phyloP scores from a whole-genome alignment of 1,139 yeast species.

The Nakaseomyces delphensis region DNA sequence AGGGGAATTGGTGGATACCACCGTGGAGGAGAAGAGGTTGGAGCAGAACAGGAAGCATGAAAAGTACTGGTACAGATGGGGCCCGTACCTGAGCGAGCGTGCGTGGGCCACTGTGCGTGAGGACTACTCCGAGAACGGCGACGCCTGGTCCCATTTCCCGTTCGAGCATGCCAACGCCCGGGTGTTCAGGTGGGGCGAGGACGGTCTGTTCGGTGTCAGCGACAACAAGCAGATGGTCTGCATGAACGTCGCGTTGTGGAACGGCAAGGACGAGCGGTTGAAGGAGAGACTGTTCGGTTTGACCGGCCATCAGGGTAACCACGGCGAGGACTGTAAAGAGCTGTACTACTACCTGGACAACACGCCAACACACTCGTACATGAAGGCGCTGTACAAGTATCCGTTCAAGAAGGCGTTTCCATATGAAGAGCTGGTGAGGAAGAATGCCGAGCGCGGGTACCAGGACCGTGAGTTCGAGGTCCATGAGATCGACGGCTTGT shows the following conservation, averaged over 20 bases:
- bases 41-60: conserved; percentile 45
- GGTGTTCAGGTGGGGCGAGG: conserved; percentile 91
- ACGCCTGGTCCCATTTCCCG: conserved; percentile 86
- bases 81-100: conserved; percentile 80
- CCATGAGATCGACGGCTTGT: conserved; percentile 21
- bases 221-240: conserved; percentile 76
- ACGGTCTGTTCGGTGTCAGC: conserved; percentile 83
- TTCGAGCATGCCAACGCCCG: conserved; percentile 76
- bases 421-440: conserved; percentile 61
- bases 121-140: conserved; percentile 76
- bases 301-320: conserved; percentile 87
- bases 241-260: conserved; percentile 78
- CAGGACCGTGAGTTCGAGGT: conserved; percentile 47
- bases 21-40: conserved; percentile 61
- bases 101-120: conserved; percentile 94
- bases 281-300: conserved; percentile 83
- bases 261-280: conserved; percentile 72
- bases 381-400: conserved; percentile 84
- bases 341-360: conserved; percentile 77
- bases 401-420: conserved; percentile 72
- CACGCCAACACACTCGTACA: conserved; percentile 85
- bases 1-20: conserved; percentile 28
- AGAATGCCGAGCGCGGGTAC: conserved; percentile 42
- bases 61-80: conserved; percentile 81
- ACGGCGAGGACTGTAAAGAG: conserved; percentile 89